Conservation (phyloP, 345 rosid genomes). For the Lepidium africanum region DNA sequence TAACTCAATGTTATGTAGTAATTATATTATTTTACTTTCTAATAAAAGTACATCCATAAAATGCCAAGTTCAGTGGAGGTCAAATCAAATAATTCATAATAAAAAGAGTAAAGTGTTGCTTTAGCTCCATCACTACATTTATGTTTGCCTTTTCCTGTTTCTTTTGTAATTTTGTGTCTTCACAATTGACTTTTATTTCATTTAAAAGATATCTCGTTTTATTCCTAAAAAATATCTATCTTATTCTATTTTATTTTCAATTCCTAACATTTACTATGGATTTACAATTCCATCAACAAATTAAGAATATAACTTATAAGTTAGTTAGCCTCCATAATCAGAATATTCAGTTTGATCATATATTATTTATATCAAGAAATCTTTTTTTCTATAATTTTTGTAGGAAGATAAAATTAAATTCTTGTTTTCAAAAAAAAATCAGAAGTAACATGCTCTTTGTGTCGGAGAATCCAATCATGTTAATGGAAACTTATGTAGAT, state of each 20-base stretch:
- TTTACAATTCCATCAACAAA: not conserved
- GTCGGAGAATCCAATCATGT: too few species aligned
- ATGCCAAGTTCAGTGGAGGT: constrained; percentile 23
- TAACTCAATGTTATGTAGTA: constrained; percentile 2
- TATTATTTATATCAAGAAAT: not conserved
- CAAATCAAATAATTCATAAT: constrained; percentile 23
- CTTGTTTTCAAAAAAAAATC: too few species aligned
- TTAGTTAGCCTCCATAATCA: not conserved
- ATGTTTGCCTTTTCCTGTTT: not conserved
- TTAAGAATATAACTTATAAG: not conserved
- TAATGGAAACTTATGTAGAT: not conserved
- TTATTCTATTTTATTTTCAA: not conserved
- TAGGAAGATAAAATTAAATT: too few species aligned
- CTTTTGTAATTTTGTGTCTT: not conserved
- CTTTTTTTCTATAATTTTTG: too few species aligned
- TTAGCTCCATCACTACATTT: constrained; percentile 17
- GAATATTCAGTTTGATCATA: not conserved
- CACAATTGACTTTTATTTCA: constrained; percentile 11
- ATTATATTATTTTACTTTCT: not conserved
- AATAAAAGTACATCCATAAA: not conserved
- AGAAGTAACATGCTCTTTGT: too few species aligned
- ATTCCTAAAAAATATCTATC: not conserved
- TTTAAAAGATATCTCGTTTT: not conserved
- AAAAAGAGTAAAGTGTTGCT: constrained; percentile 22
- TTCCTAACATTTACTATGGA: not conserved